Base-by-base conservation (phyloP, 2,329 filamentous ascomycete genomes). In the Colletotrichum sublineola region DNA sequence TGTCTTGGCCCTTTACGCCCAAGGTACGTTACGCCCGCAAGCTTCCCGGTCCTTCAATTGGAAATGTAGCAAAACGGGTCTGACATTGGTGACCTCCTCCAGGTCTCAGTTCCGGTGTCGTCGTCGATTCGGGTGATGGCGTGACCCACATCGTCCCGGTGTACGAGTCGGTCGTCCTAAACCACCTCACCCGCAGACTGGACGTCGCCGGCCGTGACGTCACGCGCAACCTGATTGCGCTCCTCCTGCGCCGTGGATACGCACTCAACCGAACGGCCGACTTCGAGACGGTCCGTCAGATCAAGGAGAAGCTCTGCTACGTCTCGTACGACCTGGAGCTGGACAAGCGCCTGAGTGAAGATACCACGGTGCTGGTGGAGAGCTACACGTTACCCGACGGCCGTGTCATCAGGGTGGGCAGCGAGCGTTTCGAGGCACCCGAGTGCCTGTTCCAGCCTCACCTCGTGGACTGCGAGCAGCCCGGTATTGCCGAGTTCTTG, bases 221-320 rank as follows among this genome's bases (percentile, higher is more conserved):
- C 66, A 99, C 96, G n/a, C 93, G 96, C 79, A 98, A 99, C 84
- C 89, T 99, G 75, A 99, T 99, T 82, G 94, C 95, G 63, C 92
- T 99, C 62, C 92, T 99, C 29, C 90, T 97, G 70, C 94, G 96
- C 79, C 91, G 96, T 77, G 96, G 96, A 56, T 99, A 99, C 83
- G 95, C 96, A 46, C 91, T 99, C 74, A 99, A 99, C 90, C 91
- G 96, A 82, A 99, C 96, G 15, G 96, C 96, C 81, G 96, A 99
- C 82, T 99, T 99, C 83, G 96, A 99, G 84, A 99, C 96, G 5
- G 96, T 99, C 68, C 93, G 96, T 74, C 96, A 98, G 83, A 98
- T 99, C 87, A 99, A 99, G 86, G 96, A 99, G 88, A 99, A 99
- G 88, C 93, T 99, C 63, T 98, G 96, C 88, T 99, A 99, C 82